Evolutionary conservation across 2,329 filamentous ascomycete genomes (phyloP).

Genomic region (Chalara sp.): DNA sequence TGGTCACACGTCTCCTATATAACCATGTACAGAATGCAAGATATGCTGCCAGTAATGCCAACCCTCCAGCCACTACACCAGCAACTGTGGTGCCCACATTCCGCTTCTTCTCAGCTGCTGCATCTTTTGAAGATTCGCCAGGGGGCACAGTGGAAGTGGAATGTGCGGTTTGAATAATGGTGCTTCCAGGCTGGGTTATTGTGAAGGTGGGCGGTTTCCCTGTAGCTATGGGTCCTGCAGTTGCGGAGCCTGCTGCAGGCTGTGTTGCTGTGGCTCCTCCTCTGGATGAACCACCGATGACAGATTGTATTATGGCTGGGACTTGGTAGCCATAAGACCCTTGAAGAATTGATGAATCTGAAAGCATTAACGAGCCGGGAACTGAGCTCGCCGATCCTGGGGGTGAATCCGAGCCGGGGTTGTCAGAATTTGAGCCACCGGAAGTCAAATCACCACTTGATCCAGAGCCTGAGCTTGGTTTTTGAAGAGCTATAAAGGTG

Average conservation of each 20-base stretch:
- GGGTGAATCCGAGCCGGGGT: slow-evolving; percentile 28
- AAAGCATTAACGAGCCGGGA: not conserved
- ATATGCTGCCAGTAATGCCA: slow-evolving; percentile 55
- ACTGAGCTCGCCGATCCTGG: slow-evolving; percentile 33
- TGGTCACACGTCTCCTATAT: slow-evolving; percentile 61
- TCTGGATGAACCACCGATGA: slow-evolving; percentile 52
- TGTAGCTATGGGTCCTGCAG: slow-evolving; percentile 63
- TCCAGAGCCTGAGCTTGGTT: slow-evolving; percentile 28
- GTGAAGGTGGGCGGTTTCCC: slow-evolving; percentile 66
- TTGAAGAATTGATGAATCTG: slow-evolving; percentile 36
- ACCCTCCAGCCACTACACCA: slow-evolving; percentile 55
- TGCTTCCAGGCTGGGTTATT: slow-evolving; percentile 43
- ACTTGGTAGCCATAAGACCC: slow-evolving; percentile 61
- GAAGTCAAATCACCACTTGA: slow-evolving; percentile 23
- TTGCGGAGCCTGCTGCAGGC: slow-evolving; percentile 54
- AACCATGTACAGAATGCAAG: slow-evolving; percentile 68
- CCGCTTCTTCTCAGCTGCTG: slow-evolving; percentile 22
- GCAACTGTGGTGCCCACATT: slow-evolving; percentile 39
- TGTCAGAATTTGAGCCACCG: too few species aligned
- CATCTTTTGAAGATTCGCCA: not conserved
- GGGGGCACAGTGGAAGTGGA: slow-evolving; percentile 22
- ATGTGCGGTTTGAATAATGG: slow-evolving; percentile 34
- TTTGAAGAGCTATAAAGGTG: slow-evolving; percentile 40
- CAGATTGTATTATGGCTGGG: slow-evolving; percentile 52
- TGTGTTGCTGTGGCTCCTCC: slow-evolving; percentile 62